Evolutionary conservation across 306 rosid species (phyloP), one percentile per base, ranked within the genome.

Genomic region (Rosa multiflora): DNA sequence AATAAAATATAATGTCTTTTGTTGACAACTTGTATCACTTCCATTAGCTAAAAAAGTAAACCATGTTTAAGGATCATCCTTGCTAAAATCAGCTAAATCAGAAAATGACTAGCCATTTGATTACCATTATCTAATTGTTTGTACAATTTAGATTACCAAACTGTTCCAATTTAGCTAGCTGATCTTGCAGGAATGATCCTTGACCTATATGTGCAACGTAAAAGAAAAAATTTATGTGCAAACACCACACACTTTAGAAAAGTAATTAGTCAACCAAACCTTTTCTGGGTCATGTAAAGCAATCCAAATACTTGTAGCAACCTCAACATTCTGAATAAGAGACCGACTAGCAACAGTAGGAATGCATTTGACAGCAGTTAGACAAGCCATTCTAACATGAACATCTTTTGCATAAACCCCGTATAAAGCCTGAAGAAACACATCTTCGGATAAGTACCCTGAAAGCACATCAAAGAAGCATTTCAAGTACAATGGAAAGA

Each of bases 371-470:
- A 95, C 87, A 77, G 98, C 96, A 88, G 86, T 95, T 78, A 93
- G 85, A 83, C 99, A 95, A 64, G 99, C 98, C 89, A 91, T 84
- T 83, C 99, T 85, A 42, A 95, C 99, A 77, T 87, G 98, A 86
- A 91, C 91, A 83, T 95, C 98, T 86, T 90, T 93, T 35, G 99
- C 96, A 83, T 90, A 95, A 80, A 95, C 94, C 82, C 99, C 99
- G 42, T 76, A 82, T 70, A 95, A 90, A 74, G 98, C 99, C 99
- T 95, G 88, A n/a, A 67, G 76, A 83, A 73, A 68, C 21, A 29
- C 72, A 88, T 76, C 67, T 76, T 21, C 51, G 74, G 64, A 76
- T 72, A 76, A 76, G 77, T 64, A 76, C 62, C 74, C 51, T 21
- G 40, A 69, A 47, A 18, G 55, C 48, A 78, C 17, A 68, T 20